These are phyloP conservation scores for Thraustochytrium striatum DNA, from an alignment of 352 stramenopile genomes.

Conservation along the genomic window DNA sequence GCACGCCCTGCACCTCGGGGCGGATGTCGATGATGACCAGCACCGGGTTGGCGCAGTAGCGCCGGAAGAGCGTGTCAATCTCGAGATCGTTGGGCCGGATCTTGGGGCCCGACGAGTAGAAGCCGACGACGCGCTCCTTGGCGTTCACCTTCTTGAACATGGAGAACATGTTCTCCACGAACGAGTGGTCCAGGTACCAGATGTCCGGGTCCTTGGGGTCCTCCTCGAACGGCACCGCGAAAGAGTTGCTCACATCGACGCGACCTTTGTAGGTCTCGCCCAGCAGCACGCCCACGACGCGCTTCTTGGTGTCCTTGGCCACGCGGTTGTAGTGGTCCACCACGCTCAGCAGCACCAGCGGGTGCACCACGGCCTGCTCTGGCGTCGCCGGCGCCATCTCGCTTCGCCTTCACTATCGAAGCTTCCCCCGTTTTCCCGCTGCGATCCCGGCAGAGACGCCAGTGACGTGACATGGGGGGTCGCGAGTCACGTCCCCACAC, in stretches of 20 bases:
- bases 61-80: slow-evolving; percentile 88
- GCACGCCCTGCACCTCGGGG: slow-evolving; percentile 86
- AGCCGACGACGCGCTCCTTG: slow-evolving; percentile 96
- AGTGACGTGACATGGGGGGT: too few relatives aligned
- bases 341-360: slow-evolving; percentile 95
- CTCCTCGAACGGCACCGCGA: slow-evolving; percentile 96
- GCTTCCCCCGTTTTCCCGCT: too few relatives aligned
- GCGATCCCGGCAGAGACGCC: too few relatives aligned
- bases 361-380: slow-evolving; percentile 80
- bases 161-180: slow-evolving; percentile 93
- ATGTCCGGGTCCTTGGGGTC: slow-evolving; percentile 92
- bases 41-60: slow-evolving; percentile 88
- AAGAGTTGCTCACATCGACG: slow-evolving; percentile 70
- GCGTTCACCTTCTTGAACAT: slow-evolving; percentile 93
- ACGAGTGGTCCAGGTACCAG: slow-evolving; percentile 99
- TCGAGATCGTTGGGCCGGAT: slow-evolving; percentile 88
- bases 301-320: slow-evolving; percentile 93
- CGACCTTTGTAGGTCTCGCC: slow-evolving; percentile 84
- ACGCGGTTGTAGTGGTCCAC: slow-evolving; percentile 99
- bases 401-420: too few relatives aligned
- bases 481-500: too few relatives aligned
- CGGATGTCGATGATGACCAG: slow-evolving; percentile 98
- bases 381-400: slow-evolving; percentile 2
- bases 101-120: slow-evolving; percentile 96
- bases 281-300: slow-evolving; percentile 96